A percentile compares a stretch with the other conserved stretches of the same genome.
phyloP scores from a whole-genome alignment of 495 filamentous ascomycete genomes.

The Aspergillus sclerotiicarbonarius region DNA sequence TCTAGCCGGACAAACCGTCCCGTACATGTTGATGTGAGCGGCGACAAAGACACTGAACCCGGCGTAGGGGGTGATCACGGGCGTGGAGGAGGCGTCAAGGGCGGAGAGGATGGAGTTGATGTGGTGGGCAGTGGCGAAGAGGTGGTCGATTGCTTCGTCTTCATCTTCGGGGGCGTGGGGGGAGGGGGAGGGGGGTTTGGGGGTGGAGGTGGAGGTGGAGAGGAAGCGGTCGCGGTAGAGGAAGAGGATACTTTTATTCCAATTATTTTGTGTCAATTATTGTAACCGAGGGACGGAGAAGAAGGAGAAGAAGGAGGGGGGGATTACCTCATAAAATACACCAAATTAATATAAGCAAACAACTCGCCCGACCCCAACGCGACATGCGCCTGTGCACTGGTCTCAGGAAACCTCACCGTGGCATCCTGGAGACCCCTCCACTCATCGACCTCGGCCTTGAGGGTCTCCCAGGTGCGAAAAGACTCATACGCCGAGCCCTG shows the following conservation, averaged over 20 bases:
- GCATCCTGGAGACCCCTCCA: slow-evolving; percentile 42
- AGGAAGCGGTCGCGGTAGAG: slow-evolving; percentile 43
- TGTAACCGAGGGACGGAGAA: no score
- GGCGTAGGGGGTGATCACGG: slow-evolving; percentile 44
- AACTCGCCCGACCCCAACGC: slow-evolving; percentile 43
- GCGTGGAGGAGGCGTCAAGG: slow-evolving; percentile 34
- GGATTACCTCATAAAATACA: slow-evolving; percentile 47
- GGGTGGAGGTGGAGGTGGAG: slow-evolving; percentile 34
- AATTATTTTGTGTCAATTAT: no score
- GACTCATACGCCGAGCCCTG: slow-evolving; percentile 18
- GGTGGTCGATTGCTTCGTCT: slow-evolving; percentile 31
- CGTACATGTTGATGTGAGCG: slow-evolving; percentile 49
- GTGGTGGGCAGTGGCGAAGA: slow-evolving; percentile 40
- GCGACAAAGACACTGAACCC: slow-evolving; percentile 47
- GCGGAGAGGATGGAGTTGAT: slow-evolving; percentile 37
- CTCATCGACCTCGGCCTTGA: slow-evolving; percentile 42
- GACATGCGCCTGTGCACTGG: slow-evolving; percentile 41
- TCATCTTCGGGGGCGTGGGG: slow-evolving; percentile 24
- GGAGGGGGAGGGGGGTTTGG: slow-evolving; percentile 27
- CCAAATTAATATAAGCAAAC: slow-evolving; percentile 45
- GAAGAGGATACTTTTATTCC: slow-evolving; percentile 40
- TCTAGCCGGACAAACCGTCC: slow-evolving; percentile 34
- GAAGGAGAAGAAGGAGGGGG: not conserved
- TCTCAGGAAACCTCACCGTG: slow-evolving; percentile 39
- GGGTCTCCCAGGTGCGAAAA: slow-evolving; percentile 27